These are phyloP conservation scores for Heteromeles arbutifolia DNA, from an alignment of 306 rosid species.

Conservation along the genomic window DNA sequence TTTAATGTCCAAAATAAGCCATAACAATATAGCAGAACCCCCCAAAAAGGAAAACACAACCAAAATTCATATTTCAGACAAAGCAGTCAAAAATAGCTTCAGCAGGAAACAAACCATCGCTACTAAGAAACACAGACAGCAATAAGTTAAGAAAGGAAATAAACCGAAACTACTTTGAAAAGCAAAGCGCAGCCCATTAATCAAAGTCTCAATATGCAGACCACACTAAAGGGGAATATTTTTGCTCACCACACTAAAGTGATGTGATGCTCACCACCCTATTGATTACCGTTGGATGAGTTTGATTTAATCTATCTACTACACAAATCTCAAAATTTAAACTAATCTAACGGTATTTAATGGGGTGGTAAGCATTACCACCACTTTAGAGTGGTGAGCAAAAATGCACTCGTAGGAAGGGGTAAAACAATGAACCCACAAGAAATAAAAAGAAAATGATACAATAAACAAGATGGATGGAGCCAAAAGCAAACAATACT, in stretches of 20 bases:
- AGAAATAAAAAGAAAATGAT: too few relatives aligned
- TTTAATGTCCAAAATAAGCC: slow-evolving; percentile 2
- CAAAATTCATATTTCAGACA: neutral
- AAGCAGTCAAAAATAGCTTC: slow-evolving; percentile 5
- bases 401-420: too few relatives aligned
- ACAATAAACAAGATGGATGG: neutral
- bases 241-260: too few relatives aligned
- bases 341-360: too few relatives aligned
- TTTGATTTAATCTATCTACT: too few relatives aligned
- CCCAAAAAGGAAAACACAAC: neutral
- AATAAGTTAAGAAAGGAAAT: neutral
- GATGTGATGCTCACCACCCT: too few relatives aligned
- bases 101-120: slow-evolving; percentile 1
- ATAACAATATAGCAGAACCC: neutral
- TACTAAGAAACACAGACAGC: neutral
- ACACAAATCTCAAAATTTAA: too few relatives aligned
- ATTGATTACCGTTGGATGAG: too few relatives aligned
- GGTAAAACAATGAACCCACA: too few relatives aligned
- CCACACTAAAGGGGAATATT: too few relatives aligned
- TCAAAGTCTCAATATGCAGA: neutral
- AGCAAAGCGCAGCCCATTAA: neutral
- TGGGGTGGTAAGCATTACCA: too few relatives aligned
- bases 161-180: neutral
- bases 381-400: too few relatives aligned
- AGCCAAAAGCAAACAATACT: neutral